Evolutionary conservation across 768 basidiomycete species (phyloP), one percentile per base, ranked within the genome.

Genomic region (Epithele typhae): DNA sequence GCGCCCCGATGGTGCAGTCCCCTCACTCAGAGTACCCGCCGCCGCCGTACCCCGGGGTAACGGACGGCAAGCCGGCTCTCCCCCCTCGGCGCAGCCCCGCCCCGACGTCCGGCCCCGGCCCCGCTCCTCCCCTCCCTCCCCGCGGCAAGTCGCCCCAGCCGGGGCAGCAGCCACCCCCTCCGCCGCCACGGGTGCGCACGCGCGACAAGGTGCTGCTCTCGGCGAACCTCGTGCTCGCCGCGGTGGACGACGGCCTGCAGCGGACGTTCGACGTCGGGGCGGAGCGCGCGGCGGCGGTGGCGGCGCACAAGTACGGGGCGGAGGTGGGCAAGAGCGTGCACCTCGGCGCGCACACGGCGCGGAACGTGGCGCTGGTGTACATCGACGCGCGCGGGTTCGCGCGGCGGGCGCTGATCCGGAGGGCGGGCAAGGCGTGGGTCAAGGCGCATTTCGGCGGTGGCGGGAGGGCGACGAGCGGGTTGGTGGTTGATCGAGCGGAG

Each of bases 371-470:
- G 3, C 68, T 89, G 30, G 82, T 91, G 18, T 91, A 89, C 63
- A 75, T 90, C 33, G 87, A 90, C 60, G 73, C 84, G 70, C 65
- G 73, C 2, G 86, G 87, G 0, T 77, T 91, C 30, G 87, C 85
- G 8, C 69, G 85, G 46, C 69, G 77, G 37, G 87, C 86, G 11
- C 62, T 91, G 43, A 62, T 91, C 59, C 83, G 73, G 68, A 75
- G 72, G 48, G 79, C 73, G 0, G 82, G 79, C 17, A 78, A 68
- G 70, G 72, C 75, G 34, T 79, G 75, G 55, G 68, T 84, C 19
- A 79, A 76, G 58, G 75, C 68, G 12, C 61, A 66, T 35, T 41
- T 72, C 30, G 27, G 27, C 8, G 14, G 59, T 3, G 52, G 56
- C 17, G 54, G 47, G 45, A 42, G 46, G 40, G 39, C 43, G 43